Evolutionary conservation across 2,329 filamentous ascomycete species (phyloP), one percentile per base, ranked within the genome.

Genomic region (Gliomastix tumulicola): DNA sequence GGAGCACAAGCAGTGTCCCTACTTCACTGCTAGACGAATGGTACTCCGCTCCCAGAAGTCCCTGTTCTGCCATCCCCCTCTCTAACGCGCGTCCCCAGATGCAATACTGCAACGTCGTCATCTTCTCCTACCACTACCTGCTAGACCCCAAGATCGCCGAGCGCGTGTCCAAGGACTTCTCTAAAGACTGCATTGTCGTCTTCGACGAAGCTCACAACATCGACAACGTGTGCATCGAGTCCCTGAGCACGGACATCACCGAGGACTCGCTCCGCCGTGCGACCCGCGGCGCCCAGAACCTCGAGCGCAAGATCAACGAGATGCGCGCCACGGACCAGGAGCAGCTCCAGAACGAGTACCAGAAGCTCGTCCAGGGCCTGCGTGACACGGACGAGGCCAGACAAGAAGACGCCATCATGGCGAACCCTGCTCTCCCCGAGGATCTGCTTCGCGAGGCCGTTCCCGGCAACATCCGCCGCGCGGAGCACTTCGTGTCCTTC

Each of bases 181-280:
- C 92, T 0, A 96, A 96, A 50, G 94, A 98, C 58, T 96, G 89
- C 57, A 98, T 98, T 36, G 87, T 98, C 16, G 92, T 98, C 4
- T 98, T 98, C 46, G 92, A 98, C 53, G 92, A 98, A 60, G 92
- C 92, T 12, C 92, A 98, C 66, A 98, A 98, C 54, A 98, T 98
- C 49, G 92, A 98, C 71, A 98, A 98, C 55, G 92, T 98, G 41
- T 98, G 94, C 57, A 98, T 98, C 47, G 92, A 98, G 55, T 90
- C 92, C 3, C 67, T 97, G 11, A 98, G 92, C 54, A 97, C 95
- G 30, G 92, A 98, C 51, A 77, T 98, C 39, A 97, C 90, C 0
- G 89, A 98, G 55, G 92, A 97, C 48, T 96, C 90, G 1, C 60
- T 98, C 36, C 79, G 89, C 17, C 94, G 88, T 62, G 92, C 92